These are phyloP conservation scores for Dalbergia cochinchinensis DNA, from an alignment of 306 rosid species.

Conservation along the genomic window DNA sequence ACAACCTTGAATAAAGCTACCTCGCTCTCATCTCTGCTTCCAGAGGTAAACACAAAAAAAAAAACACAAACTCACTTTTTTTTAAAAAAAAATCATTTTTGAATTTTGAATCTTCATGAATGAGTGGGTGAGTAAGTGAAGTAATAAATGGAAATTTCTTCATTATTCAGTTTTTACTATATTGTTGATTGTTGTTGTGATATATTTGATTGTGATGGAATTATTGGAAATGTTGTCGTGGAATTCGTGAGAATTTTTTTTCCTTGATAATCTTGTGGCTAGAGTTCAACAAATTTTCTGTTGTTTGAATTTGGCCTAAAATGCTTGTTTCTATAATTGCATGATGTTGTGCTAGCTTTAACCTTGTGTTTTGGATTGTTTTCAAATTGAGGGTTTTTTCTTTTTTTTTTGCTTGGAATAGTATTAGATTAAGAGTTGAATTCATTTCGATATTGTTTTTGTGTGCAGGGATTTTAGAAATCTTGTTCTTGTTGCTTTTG, in stretches of 20 bases:
- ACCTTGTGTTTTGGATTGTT: not conserved
- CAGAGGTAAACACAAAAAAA: constrained; percentile 42
- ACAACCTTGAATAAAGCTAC: constrained; percentile 55
- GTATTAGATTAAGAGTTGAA: constrained; percentile 3
- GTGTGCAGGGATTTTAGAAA: constrained; percentile 8
- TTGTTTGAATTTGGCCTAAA: constrained; percentile 27
- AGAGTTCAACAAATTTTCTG: constrained; percentile 9
- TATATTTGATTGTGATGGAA: constrained; percentile 7
- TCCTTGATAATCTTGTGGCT: not conserved
- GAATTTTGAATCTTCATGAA: not conserved
- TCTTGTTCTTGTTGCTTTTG: constrained; percentile 17
- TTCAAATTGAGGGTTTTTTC: not conserved
- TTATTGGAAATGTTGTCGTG: not conserved
- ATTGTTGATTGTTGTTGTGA: constrained; percentile 2
- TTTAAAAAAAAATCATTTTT: not conserved
- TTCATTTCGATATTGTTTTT: not conserved
- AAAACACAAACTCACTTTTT: not conserved
- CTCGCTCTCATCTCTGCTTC: constrained; percentile 62
- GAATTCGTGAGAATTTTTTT: not conserved
- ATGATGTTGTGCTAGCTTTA: not conserved
- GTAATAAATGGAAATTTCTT: not conserved
- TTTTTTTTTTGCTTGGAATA: constrained; percentile 6
- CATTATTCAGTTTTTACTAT: not conserved
- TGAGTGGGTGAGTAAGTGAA: too few relatives aligned
- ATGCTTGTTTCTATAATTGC: constrained; percentile 24